phyloP scores from a whole-genome alignment of 345 rosid genomes.

The Eutrema yunnanense region DNA sequence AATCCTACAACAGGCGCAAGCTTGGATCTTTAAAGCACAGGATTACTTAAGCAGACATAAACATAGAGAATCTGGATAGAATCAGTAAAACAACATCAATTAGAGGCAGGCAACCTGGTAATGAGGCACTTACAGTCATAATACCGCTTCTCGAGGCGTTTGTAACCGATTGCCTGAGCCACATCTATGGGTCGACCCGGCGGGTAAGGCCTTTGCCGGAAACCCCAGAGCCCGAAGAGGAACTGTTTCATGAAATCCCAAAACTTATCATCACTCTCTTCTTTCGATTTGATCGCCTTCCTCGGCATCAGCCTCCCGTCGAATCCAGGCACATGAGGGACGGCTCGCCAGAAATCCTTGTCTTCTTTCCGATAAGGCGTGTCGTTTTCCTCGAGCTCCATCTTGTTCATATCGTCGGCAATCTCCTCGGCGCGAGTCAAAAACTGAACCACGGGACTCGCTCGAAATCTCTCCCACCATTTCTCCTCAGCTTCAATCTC shows the following conservation, averaged over 20 bases:
- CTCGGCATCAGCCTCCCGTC: constrained; percentile 93
- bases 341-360: constrained; percentile 57
- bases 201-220: constrained; percentile 81
- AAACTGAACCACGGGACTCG: constrained; percentile 68
- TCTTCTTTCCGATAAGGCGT: constrained; percentile 65
- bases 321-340: constrained; percentile 65
- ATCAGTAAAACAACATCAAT: not conserved
- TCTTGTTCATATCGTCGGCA: constrained; percentile 47
- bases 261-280: constrained; percentile 87
- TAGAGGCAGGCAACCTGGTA: not conserved
- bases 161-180: constrained; percentile 89
- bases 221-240: constrained; percentile 89
- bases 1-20: not conserved
- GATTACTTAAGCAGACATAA: not conserved
- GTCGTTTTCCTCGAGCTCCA: constrained; percentile 54
- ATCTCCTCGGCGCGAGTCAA: constrained; percentile 56
- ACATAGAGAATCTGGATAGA: not conserved
- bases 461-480: constrained; percentile 64
- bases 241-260: constrained; percentile 88
- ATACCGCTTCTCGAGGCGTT: constrained; percentile 76
- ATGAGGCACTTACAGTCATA: constrained; percentile 62
- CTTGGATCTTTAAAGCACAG: not conserved
- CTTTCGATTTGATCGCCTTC: constrained; percentile 57
- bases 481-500: constrained; percentile 61
- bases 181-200: constrained; percentile 76